Conservation (phyloP, 805 yeast species). For the Kazachstania kunashirensis region DNA sequence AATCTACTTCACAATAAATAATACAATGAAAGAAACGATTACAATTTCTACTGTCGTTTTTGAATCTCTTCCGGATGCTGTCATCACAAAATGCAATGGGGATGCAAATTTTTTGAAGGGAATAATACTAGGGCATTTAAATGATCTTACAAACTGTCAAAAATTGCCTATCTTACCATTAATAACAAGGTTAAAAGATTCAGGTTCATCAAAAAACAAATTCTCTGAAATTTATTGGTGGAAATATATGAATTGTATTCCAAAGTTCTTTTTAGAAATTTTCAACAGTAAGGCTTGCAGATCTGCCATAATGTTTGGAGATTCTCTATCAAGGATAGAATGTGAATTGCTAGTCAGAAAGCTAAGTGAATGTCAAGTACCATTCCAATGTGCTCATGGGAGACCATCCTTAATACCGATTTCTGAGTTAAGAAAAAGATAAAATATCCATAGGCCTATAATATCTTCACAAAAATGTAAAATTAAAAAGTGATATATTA, state of each 20-base stretch:
- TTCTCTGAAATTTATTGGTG: constrained; percentile 30
- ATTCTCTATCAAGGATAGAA: constrained; percentile 33
- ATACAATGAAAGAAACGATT: not conserved
- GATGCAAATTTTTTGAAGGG: constrained; percentile 28
- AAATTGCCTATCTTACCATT: constrained; percentile 13
- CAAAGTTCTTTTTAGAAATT: constrained; percentile 40
- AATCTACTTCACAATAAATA: constrained; percentile 16
- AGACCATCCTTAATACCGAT: constrained; percentile 46
- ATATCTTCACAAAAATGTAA: no score
- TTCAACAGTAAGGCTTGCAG: constrained; percentile 59
- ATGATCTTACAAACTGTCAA: constrained; percentile 32
- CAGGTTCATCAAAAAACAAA: not conserved
- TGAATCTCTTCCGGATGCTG: constrained; percentile 33
- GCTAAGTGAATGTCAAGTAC: constrained; percentile 43
- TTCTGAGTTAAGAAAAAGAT: not conserved
- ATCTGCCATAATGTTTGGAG: constrained; percentile 65
- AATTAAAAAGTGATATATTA: no score
- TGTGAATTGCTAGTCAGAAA: constrained; percentile 37
- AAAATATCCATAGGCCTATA: constrained; percentile 24
- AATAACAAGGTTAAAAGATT: not conserved
- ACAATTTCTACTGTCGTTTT: not conserved
- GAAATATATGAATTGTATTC: constrained; percentile 35
- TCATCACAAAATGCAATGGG: constrained; percentile 28
- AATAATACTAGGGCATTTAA: constrained; percentile 36
- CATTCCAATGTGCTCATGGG: constrained; percentile 83